Percentiles rank a stretch among this genome's conserved stretches.
Conservation (phyloP, 495 filamentous ascomycete species). For the Hypoxylon lienhwacheense region DNA sequence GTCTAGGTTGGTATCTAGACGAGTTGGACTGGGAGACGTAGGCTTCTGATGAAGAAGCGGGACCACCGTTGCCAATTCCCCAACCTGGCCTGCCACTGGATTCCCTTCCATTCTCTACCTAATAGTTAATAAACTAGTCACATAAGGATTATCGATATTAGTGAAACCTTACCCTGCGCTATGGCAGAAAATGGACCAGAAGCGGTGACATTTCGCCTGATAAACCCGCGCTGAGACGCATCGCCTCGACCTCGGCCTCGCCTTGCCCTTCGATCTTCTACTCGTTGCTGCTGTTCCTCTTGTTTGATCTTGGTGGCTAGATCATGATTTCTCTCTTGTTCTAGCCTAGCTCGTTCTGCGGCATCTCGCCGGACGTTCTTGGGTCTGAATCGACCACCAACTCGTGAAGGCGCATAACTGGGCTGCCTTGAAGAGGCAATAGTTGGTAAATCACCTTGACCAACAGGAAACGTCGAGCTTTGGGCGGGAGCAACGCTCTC, state of each 20-base stretch:
- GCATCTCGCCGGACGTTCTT: constrained; percentile 48
- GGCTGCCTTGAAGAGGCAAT: constrained; percentile 11
- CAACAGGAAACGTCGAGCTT: background rate
- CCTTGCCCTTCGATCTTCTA: constrained; percentile 42
- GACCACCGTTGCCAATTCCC: constrained; percentile 40
- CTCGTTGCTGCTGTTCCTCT: constrained; percentile 34
- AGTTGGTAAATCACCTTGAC: constrained; percentile 11
- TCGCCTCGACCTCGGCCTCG: constrained; percentile 44
- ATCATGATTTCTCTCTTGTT: constrained; percentile 40
- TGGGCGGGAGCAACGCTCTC: background rate
- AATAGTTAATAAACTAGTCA: constrained; percentile 16
- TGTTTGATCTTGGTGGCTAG: constrained; percentile 38
- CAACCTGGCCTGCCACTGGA: constrained; percentile 39
- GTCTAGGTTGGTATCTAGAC: constrained; percentile 35
- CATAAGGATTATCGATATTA: background rate
- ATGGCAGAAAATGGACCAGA: constrained; percentile 46
- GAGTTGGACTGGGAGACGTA: constrained; percentile 3
- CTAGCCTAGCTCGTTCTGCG: constrained; percentile 45
- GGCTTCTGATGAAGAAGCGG: constrained; percentile 25
- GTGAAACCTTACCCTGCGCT: constrained; percentile 35
- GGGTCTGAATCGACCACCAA: constrained; percentile 42
- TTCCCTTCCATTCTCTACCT: constrained; percentile 37
- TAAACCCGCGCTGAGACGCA: constrained; percentile 38
- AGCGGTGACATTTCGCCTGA: constrained; percentile 40
- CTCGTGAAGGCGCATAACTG: constrained; percentile 21